phyloP scores from a whole-genome alignment of 129 eudicot species.

The Helianthus tuberosus region DNA sequence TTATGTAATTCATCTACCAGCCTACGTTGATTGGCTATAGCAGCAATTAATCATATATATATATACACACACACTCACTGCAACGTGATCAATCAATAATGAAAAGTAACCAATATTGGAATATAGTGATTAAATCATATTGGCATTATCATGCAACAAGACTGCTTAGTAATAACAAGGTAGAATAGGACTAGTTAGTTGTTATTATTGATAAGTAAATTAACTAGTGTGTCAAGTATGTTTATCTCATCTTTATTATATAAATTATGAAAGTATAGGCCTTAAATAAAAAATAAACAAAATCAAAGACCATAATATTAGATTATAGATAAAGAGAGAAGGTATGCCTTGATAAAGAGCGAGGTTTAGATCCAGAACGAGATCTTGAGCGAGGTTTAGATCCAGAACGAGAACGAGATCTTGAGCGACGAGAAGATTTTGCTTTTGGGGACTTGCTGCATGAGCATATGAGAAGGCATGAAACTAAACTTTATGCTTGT shows the following conservation, averaged over 20 bases:
- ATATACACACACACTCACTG: too few relatives aligned
- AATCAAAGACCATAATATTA: too few relatives aligned
- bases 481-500: too few relatives aligned
- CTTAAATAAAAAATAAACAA: too few relatives aligned
- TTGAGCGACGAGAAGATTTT: conserved; percentile 80
- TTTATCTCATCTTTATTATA: too few relatives aligned
- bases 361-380: too few relatives aligned
- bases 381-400: conserved; percentile 53
- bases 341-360: too few relatives aligned
- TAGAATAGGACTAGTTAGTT: background rate
- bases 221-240: too few relatives aligned
- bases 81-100: background rate
- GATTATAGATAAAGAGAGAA: too few relatives aligned
- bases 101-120: background rate
- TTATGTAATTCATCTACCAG: too few relatives aligned
- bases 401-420: conserved; percentile 70
- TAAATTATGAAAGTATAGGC: too few relatives aligned
- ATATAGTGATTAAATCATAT: background rate
- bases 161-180: background rate
- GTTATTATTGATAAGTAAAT: background rate
- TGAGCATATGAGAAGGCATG: background rate
- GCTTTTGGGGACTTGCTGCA: conserved; percentile 85
- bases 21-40: background rate
- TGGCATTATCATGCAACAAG: conserved; percentile 11
- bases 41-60: background rate